Conservation (phyloP, 208 protist genomes). For the Trypanosoma lewisi region DNA sequence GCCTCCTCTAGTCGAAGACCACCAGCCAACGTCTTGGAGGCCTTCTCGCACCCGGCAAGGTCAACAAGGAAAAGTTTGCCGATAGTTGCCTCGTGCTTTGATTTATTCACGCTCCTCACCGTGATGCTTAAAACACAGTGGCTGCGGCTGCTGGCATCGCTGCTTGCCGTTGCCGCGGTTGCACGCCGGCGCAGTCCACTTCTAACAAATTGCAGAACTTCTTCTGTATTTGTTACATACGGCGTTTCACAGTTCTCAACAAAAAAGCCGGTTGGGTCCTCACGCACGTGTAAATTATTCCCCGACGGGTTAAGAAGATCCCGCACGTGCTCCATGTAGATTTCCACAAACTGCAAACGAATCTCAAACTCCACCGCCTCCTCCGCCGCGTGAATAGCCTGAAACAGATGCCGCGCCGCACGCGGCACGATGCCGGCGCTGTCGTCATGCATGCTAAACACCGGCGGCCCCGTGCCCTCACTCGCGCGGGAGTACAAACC, state of each 20-base stretch:
- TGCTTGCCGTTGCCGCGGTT: conserved; percentile 86
- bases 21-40: conserved; percentile 74
- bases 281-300: conserved; percentile 53
- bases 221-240: conserved; percentile 72
- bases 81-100: conserved; percentile 56
- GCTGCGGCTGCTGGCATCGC: conserved; percentile 81
- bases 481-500: conserved; percentile 24
- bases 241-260: conserved; percentile 89
- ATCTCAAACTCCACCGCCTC: conserved; percentile 91
- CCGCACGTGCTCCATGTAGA: conserved; percentile 97
- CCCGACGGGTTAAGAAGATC: conserved; percentile 86
- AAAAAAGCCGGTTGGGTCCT: conserved; percentile 82
- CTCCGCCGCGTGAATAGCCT: conserved; percentile 61
- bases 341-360: conserved; percentile 94
- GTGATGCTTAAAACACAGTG: conserved; percentile 86
- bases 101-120: conserved; percentile 59
- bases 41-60: conserved; percentile 89
- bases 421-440: conserved; percentile 90
- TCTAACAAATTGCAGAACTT: conserved; percentile 85
- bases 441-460: background rate
- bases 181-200: conserved; percentile 63
- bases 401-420: conserved; percentile 91
- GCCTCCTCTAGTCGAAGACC: conserved; percentile 90
- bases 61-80: conserved; percentile 91
- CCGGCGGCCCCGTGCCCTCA: conserved; percentile 18